phyloP scores from a whole-genome alignment of 129 eudicot genomes.

The Deinandra increscens region DNA sequence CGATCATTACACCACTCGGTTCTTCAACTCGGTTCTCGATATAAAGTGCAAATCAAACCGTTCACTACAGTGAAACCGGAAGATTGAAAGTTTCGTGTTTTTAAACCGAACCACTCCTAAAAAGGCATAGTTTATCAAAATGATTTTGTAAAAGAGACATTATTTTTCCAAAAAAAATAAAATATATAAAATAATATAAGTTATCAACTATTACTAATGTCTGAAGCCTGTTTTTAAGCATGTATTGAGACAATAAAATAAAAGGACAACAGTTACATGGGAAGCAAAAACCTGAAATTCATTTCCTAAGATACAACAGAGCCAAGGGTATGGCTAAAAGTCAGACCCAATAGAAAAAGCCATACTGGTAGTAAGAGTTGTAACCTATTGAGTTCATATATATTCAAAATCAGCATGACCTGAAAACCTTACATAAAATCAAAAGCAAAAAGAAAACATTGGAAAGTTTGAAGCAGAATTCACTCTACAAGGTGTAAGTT shows the following conservation, averaged over 20 bases:
- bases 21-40: no score
- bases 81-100: no score
- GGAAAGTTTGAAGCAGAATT: slow-evolving; percentile 12
- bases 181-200: no score
- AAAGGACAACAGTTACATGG: no score
- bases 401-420: slow-evolving; percentile 24
- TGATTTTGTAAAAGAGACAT: no score
- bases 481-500: slow-evolving; percentile 39
- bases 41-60: no score
- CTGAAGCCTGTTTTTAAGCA: not conserved
- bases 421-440: slow-evolving; percentile 17
- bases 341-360: slow-evolving; percentile 13
- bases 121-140: no score
- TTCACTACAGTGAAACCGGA: no score
- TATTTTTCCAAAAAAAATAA: no score
- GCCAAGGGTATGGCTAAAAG: not conserved
- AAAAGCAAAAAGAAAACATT: slow-evolving; percentile 26
- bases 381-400: slow-evolving; percentile 20
- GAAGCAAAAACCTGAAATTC: slow-evolving; percentile 8
- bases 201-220: not conserved
- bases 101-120: no score
- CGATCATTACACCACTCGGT: no score
- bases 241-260: not conserved
- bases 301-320: slow-evolving; percentile 1
- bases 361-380: slow-evolving; percentile 14